Conservation (phyloP, 805 yeast species). For the Cyberlindnera maritima region DNA sequence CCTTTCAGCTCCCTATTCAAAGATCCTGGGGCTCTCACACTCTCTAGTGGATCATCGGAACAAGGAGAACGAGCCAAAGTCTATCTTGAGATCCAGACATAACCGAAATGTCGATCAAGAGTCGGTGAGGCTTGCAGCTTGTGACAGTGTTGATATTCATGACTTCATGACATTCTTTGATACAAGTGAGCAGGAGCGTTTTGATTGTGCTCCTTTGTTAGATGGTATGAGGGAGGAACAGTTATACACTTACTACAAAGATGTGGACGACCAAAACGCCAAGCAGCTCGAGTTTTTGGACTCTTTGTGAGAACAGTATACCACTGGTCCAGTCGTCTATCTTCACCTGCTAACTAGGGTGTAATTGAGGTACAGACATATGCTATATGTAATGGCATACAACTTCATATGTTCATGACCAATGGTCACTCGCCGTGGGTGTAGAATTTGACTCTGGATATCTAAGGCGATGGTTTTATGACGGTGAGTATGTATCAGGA, state of each 20-base stretch:
- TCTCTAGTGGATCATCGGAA: neutral
- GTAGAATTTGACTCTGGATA: too few species aligned
- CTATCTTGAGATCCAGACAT: slow-evolving; percentile 12
- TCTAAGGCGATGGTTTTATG: too few species aligned
- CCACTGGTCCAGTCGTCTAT: too few species aligned
- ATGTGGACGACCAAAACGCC: neutral
- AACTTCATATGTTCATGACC: too few species aligned
- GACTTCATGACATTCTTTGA: slow-evolving; percentile 14
- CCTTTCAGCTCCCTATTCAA: neutral
- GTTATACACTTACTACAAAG: slow-evolving; percentile 9
- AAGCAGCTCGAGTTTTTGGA: slow-evolving; percentile 1
- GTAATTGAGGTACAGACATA: too few species aligned
- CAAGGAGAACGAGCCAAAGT: slow-evolving; percentile 4
- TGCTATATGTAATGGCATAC: too few species aligned
- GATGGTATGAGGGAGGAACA: slow-evolving; percentile 12
- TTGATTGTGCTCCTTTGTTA: slow-evolving; percentile 2
- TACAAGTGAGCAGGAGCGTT: slow-evolving; percentile 8
- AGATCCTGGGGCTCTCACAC: neutral
- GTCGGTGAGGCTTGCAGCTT: slow-evolving; percentile 5
- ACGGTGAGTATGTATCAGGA: too few species aligned
- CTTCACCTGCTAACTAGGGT: too few species aligned
- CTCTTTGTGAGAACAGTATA: too few species aligned
- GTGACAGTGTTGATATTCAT: slow-evolving; percentile 7
- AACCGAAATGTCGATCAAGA: slow-evolving; percentile 12
- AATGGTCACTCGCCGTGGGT: too few species aligned